phyloP scores from a whole-genome alignment of 2,329 filamentous ascomycete species.

The Cladorrhinum sp. region DNA sequence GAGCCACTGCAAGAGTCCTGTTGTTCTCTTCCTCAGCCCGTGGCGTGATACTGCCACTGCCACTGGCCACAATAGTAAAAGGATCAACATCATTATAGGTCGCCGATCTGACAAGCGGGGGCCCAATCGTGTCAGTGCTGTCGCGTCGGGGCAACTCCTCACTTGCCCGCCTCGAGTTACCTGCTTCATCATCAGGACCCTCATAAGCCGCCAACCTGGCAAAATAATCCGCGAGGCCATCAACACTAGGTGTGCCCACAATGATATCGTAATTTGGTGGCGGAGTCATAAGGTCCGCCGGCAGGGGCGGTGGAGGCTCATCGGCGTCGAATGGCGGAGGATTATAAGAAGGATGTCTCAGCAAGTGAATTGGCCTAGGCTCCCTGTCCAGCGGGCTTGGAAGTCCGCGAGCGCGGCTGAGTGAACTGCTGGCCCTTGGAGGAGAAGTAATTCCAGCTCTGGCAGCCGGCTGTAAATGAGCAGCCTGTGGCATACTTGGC shows the following conservation, averaged over 20 bases:
- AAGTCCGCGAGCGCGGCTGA: constrained; percentile 26
- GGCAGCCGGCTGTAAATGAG: constrained; percentile 43
- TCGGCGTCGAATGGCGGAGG: constrained; percentile 85
- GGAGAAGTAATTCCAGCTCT: constrained; percentile 10
- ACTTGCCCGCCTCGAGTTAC: neutral
- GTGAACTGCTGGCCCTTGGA: constrained; percentile 11
- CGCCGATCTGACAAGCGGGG: neutral
- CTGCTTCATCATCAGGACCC: constrained; percentile 17
- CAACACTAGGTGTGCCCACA: constrained; percentile 64
- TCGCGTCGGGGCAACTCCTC: constrained; percentile 9
- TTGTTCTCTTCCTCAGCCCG: neutral
- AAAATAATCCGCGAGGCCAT: constrained; percentile 84
- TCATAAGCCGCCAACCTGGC: constrained; percentile 73
- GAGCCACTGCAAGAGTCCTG: constrained; percentile 20
- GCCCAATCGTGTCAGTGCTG: neutral
- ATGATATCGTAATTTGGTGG: constrained; percentile 82
- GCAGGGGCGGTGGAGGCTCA: constrained; percentile 63
- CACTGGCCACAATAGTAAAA: neutral
- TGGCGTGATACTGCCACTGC: neutral
- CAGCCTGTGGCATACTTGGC: constrained; percentile 54
- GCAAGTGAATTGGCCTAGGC: constrained; percentile 73
- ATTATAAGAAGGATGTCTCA: constrained; percentile 81
- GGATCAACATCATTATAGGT: constrained; percentile 1
- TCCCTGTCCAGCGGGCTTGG: constrained; percentile 38
- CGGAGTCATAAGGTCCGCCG: constrained; percentile 61